A percentile compares a stretch with the other conserved stretches of the same genome.
Conservation (phyloP, 352 stramenopile species). For the Phytophthora uliginosa region DNA sequence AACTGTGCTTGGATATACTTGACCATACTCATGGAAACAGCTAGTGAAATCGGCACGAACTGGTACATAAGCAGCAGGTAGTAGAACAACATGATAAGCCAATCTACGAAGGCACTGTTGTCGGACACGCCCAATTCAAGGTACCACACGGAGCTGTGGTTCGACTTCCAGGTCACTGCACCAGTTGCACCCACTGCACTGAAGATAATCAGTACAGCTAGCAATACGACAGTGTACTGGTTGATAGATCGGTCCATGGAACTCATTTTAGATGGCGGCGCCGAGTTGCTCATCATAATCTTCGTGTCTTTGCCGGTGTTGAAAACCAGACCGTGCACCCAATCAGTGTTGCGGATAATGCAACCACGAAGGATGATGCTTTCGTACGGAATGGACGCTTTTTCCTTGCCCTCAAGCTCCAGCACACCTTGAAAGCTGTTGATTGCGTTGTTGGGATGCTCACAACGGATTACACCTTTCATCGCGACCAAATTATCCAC, state of each 20-base stretch:
- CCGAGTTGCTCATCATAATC: conserved; percentile 92
- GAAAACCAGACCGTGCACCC: conserved; percentile 92
- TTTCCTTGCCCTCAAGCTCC: conserved; percentile 56
- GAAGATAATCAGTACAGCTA: conserved; percentile 74
- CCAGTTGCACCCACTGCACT: conserved; percentile 69
- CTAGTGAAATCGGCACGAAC: conserved; percentile 98
- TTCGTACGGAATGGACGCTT: conserved; percentile 80
- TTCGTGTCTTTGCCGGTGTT: conserved; percentile 97
- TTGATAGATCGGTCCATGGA: conserved; percentile 89
- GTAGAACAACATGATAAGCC: conserved; percentile 91
- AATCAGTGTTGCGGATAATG: conserved; percentile 95
- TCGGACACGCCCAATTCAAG: conserved; percentile 47
- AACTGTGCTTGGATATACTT: conserved; percentile 96
- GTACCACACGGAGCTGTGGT: conserved; percentile 68
- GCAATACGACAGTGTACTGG: conserved; percentile 76
- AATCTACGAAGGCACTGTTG: conserved; percentile 53
- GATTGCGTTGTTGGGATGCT: conserved; percentile 91
- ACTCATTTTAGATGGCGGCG: conserved; percentile 88
- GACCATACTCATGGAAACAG: conserved; percentile 97
- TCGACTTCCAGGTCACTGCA: conserved; percentile 64
- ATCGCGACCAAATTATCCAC: conserved; percentile 57
- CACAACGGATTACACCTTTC: conserved; percentile 74
- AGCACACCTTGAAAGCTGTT: conserved; percentile 94
- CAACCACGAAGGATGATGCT: conserved; percentile 93
- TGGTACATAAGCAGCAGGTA: conserved; percentile 98